These are phyloP conservation scores for Ceratobasidium sp. DNA, from an alignment of 1,284 basidiomycete species.

Conservation along the genomic window DNA sequence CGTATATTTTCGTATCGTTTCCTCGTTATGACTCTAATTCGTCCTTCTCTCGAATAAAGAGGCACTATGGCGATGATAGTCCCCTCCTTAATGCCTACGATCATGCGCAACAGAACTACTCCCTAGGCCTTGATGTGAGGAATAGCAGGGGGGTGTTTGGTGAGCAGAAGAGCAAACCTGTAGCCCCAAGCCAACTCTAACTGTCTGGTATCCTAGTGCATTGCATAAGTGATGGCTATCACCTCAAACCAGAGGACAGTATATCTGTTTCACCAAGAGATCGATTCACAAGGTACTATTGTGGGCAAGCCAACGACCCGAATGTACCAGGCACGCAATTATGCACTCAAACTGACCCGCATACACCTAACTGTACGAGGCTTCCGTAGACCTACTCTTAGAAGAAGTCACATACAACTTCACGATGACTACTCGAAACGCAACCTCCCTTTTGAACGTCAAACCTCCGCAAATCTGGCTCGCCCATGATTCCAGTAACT, in stretches of 20 bases:
- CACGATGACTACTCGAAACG: neutral
- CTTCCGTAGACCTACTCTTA: neutral
- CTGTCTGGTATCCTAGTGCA: no score
- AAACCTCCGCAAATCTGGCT: slow-evolving; percentile 14
- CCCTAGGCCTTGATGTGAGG: neutral
- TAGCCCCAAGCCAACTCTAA: no score
- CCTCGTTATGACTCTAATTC: neutral
- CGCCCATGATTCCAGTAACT: neutral
- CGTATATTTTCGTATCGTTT: neutral
- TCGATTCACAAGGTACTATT: no score
- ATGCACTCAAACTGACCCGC: no score
- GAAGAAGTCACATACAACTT: slow-evolving; percentile 14
- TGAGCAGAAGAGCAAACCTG: neutral
- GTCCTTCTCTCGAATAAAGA: neutral
- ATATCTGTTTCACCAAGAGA: no score
- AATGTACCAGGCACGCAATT: neutral
- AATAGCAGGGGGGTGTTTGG: neutral
- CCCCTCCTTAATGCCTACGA: neutral
- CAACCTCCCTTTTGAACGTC: neutral
- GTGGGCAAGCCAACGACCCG: slow-evolving; percentile 1
- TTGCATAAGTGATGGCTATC: no score
- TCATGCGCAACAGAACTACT: neutral
- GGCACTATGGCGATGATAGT: neutral
- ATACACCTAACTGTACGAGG: neutral
- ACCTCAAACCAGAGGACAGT: no score